phyloP scores from a whole-genome alignment of 75 land plant species.

The Picea glauca region DNA sequence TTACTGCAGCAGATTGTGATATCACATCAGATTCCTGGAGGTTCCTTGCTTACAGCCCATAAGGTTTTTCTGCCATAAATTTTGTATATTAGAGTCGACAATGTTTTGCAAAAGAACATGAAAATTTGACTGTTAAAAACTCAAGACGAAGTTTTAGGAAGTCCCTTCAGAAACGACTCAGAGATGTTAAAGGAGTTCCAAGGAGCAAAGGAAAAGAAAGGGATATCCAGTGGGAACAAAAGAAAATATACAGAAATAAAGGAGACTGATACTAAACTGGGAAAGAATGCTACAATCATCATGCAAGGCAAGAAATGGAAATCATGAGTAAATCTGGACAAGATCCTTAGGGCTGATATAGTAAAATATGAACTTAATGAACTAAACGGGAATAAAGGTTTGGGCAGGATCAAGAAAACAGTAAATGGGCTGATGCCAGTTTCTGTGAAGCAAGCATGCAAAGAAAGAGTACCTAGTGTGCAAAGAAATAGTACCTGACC shows the following conservation, averaged over 20 bases:
- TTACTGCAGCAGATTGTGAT: constrained; percentile 67
- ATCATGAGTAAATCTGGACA: constrained; percentile 7
- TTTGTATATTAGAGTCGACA: constrained; percentile 19
- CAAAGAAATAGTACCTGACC: too few relatives aligned
- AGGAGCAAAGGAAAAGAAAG: constrained; percentile 14
- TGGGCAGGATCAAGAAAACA: background rate
- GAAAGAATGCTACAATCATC: constrained; percentile 11
- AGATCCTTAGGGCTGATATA: background rate
- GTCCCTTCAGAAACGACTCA: constrained; percentile 5
- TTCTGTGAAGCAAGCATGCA: background rate
- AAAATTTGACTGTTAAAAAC: background rate
- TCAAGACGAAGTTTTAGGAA: constrained; percentile 1
- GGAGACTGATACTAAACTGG: constrained; percentile 9
- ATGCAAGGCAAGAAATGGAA: constrained; percentile 6
- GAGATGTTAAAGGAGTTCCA: constrained; percentile 11
- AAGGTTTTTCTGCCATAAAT: constrained; percentile 34
- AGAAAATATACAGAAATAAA: background rate
- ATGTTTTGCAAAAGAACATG: background rate
- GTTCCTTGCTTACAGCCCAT: constrained; percentile 44
- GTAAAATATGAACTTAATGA: constrained; percentile 13
- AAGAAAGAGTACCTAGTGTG: background rate
- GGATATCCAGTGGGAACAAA: background rate
- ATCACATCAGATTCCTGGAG: constrained; percentile 36
- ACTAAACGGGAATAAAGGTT: constrained; percentile 2
- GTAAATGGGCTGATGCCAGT: background rate